These are phyloP conservation scores for Penicillium antarcticum DNA, from an alignment of 495 filamentous ascomycete species.

Conservation along the genomic window DNA sequence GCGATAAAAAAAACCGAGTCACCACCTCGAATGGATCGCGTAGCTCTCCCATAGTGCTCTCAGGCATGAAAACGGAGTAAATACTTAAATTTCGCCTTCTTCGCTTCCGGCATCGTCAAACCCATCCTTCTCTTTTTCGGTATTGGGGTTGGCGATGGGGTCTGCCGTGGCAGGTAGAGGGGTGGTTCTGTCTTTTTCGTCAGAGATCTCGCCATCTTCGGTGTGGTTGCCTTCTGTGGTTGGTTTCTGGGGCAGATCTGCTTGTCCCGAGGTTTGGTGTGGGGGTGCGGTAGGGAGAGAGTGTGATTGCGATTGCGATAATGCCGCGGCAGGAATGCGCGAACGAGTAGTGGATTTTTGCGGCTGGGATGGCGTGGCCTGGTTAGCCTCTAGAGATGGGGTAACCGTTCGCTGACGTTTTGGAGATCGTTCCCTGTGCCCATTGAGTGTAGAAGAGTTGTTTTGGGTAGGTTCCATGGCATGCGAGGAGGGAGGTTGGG, in stretches of 20 bases:
- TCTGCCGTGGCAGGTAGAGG: neutral
- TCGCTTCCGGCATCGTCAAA: slow-evolving; percentile 39
- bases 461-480: slow-evolving; percentile 4
- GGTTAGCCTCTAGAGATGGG: slow-evolving; percentile 8
- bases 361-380: neutral
- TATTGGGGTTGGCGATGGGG: neutral
- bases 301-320: neutral
- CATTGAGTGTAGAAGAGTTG: slow-evolving; percentile 18
- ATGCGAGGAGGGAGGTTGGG: slow-evolving; percentile 11
- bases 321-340: slow-evolving; percentile 20
- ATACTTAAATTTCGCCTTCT: slow-evolving; percentile 40
- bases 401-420: slow-evolving; percentile 41
- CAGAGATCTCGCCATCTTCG: slow-evolving; percentile 23
- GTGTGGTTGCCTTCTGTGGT: slow-evolving; percentile 7
- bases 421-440: slow-evolving; percentile 34
- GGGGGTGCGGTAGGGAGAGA: neutral
- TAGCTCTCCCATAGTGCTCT: neutral
- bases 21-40: neutral
- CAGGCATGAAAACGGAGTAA: neutral
- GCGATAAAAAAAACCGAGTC: too few relatives aligned
- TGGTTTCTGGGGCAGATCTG: neutral
- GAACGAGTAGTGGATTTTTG: slow-evolving; percentile 8
- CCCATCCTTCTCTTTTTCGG: neutral
- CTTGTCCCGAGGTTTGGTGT: neutral
- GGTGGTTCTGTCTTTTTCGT: neutral